Base-by-base conservation (phyloP, 768 basidiomycete species). In the Boletus rex-veris region DNA sequence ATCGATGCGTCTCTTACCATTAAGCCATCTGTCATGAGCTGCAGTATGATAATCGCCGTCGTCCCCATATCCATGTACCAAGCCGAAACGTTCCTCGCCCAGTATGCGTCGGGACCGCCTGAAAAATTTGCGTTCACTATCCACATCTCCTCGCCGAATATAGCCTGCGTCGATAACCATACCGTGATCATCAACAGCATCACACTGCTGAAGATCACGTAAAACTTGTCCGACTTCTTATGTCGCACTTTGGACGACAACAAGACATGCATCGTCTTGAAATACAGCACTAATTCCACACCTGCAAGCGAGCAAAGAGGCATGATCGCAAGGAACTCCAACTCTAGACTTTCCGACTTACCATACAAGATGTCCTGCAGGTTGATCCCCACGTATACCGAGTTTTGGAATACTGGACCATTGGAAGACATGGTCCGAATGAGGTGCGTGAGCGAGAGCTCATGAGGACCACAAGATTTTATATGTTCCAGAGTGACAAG, bases 111-210 rank as follows among this genome's bases (percentile, higher is more conserved):
- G 15, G 65, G 66, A 0, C 76, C 75, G 0, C 74, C 75, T 3
- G 72, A 71, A 38, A 60, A 71, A 18, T 57, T 43, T 4, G 56
- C 48, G 18, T 73, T 46, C 7, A 56, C 57, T 14, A 77, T 54
- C 75, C 76, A 77, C 62, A 73, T 68, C 37, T 63, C 62, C 48
- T 74, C 63, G 2, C 69, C 69, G 16, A 72, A 69, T 14, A 72
- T n/a, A 16, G 57, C 58, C 39, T 65, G 65, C 3, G 63, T 65
- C 24, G 62, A 60, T 31, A 71, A 54, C 50, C 64, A 73, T 12
- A 72, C 48, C 4, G 74, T 72, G 62, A 65, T 65, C 35, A 74
- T 53, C n/a, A 68, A 11, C 8, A 74, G 43, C 58, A 72, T 57
- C 26, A 54, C 50, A 10, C 24, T 68, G 49, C 66, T 69, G 45